phyloP scores from a whole-genome alignment of 306 rosid genomes.

The Lablab purpureus region DNA sequence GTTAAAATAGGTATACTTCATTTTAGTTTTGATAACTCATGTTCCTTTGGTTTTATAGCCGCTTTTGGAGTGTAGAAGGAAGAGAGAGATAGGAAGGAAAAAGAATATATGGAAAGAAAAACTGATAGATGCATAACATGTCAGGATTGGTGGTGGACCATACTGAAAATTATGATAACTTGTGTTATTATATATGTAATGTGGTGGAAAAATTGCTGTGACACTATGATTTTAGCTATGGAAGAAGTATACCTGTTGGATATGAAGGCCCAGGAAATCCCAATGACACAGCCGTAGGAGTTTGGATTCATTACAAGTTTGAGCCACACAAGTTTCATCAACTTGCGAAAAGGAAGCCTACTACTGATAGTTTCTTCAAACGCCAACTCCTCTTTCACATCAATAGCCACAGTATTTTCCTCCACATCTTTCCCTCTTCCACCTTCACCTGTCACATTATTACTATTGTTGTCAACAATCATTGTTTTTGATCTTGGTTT shows the following conservation, averaged over 20 bases:
- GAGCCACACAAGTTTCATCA: constrained; percentile 77
- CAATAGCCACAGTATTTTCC: constrained; percentile 30
- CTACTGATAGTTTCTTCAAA: background rate
- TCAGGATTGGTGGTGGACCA: too few species aligned
- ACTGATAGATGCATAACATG: too few species aligned
- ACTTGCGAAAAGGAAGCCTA: constrained; percentile 57
- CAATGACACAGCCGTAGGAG: constrained; percentile 79
- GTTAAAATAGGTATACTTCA: background rate
- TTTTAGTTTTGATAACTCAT: background rate
- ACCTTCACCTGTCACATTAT: background rate
- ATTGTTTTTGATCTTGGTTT: constrained; percentile 12
- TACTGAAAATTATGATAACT: too few species aligned
- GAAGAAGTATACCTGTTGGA: constrained; percentile 65
- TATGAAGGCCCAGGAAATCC: constrained; percentile 83
- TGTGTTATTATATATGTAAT: too few species aligned
- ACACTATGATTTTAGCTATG: too few species aligned
- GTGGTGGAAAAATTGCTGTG: too few species aligned
- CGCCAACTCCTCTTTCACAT: constrained; percentile 5
- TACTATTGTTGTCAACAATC: background rate
- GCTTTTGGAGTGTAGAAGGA: too few species aligned
- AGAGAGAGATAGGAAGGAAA: too few species aligned
- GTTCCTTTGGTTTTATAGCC: background rate
- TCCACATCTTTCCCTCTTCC: constrained; percentile 63
- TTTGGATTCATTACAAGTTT: constrained; percentile 83
- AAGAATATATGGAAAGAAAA: too few species aligned